Conservation (phyloP, 2,329 filamentous ascomycete genomes). For the Cercospora berteroae region DNA sequence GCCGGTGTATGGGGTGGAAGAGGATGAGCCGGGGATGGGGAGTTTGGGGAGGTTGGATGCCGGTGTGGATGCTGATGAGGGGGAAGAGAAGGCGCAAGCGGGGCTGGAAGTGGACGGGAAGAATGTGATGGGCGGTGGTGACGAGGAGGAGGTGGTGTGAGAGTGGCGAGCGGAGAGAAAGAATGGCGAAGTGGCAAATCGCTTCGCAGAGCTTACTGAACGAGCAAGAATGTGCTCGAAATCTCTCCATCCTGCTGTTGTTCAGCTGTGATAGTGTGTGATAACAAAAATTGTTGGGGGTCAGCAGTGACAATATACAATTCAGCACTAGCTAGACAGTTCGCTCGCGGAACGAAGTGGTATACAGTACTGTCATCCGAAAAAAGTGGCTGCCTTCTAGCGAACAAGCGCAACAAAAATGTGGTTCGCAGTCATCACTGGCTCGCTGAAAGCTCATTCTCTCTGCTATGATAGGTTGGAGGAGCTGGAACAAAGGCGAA, state of each 20-base stretch:
- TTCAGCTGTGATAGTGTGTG: not conserved
- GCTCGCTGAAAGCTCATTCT: not conserved
- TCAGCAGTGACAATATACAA: constrained; percentile 5
- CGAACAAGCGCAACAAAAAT: not conserved
- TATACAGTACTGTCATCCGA: not conserved
- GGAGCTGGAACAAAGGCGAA: not conserved
- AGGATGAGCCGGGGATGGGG: constrained; percentile 34
- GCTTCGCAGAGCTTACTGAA: not conserved
- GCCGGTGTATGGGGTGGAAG: constrained; percentile 40
- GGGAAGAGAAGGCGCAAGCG: not conserved
- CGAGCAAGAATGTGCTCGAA: not conserved
- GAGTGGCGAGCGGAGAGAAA: not conserved
- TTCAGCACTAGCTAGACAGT: not conserved
- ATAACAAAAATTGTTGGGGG: not conserved
- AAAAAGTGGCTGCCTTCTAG: not conserved
- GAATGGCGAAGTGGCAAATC: not conserved
- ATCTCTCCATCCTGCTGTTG: not conserved
- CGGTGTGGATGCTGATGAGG: not conserved
- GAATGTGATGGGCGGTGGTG: not conserved
- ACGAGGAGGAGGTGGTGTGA: not conserved
- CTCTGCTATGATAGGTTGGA: not conserved
- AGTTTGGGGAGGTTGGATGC: constrained; percentile 16
- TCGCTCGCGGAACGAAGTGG: not conserved
- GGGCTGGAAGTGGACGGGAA: too few species aligned
- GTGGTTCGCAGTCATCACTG: constrained; percentile 6